A percentile compares a stretch with the other conserved stretches of the same genome.
Evolutionary conservation across 225 moss, liverwort and hornwort species (phyloP).

Genomic region (Neckera pumila): DNA sequence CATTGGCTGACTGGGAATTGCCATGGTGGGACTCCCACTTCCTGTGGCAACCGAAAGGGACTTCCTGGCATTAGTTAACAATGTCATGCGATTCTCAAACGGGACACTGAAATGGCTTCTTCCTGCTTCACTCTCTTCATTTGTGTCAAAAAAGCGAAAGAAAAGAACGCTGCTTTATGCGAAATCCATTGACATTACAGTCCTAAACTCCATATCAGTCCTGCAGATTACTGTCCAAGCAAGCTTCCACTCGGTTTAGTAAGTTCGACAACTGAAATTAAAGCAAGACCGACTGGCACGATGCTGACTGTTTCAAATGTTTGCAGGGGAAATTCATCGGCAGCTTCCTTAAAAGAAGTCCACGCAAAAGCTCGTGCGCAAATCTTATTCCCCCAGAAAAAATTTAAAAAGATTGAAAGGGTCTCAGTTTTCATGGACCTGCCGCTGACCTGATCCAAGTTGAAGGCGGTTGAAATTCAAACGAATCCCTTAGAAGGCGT

Average conservation of each 20-base stretch:
- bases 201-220: background rate
- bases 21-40: background rate
- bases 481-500: background rate
- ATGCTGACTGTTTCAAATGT: too few species aligned
- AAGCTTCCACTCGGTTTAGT: background rate
- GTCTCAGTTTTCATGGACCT: background rate
- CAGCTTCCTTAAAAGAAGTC: background rate
- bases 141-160: background rate
- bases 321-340: too few species aligned
- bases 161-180: background rate
- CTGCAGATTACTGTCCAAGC: background rate
- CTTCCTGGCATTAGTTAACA: background rate
- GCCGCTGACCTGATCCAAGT: background rate
- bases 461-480: background rate
- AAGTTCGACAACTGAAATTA: background rate
- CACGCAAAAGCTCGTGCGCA: background rate
- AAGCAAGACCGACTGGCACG: too few species aligned
- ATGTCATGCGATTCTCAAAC: background rate
- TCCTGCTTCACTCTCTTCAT: background rate
- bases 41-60: too few species aligned
- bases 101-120: background rate
- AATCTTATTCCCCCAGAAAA: background rate
- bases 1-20: background rate
- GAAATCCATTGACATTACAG: background rate
- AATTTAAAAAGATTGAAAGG: background rate